Evolutionary conservation across 1,284 basidiomycete genomes (phyloP).

Genomic region (Gomphus bonarii): DNA sequence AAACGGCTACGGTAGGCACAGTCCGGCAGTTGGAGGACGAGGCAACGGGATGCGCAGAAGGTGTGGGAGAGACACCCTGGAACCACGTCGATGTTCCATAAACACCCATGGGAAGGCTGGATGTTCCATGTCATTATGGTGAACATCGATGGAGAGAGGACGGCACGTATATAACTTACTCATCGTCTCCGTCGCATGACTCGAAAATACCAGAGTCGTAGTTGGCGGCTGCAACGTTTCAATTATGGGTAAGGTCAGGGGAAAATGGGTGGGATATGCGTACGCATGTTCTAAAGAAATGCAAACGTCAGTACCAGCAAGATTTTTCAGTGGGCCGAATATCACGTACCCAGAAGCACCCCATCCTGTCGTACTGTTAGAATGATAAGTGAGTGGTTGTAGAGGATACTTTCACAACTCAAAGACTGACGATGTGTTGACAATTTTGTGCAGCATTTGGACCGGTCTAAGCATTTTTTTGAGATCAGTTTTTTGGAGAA

Average conservation of each 20-base stretch:
- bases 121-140: not conserved
- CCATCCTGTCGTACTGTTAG: slow-evolving; percentile 29
- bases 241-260: not conserved
- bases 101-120: slow-evolving; percentile 46
- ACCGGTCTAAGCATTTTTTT: slow-evolving; percentile 21
- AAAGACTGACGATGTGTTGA: slow-evolving; percentile 25
- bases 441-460: slow-evolving; percentile 45
- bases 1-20: slow-evolving; percentile 32
- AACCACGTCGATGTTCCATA: slow-evolving; percentile 50
- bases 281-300: slow-evolving; percentile 26
- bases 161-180: slow-evolving; percentile 15
- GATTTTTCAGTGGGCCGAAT: not conserved
- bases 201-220: slow-evolving; percentile 40
- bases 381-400: slow-evolving; percentile 3
- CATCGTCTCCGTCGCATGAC: slow-evolving; percentile 37
- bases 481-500: not conserved
- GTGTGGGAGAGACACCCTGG: slow-evolving; percentile 44
- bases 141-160: not conserved
- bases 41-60: slow-evolving; percentile 36
- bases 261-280: slow-evolving; percentile 9
- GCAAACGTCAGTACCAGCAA: not conserved
- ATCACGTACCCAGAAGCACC: slow-evolving; percentile 31
- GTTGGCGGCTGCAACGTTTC: slow-evolving; percentile 29
- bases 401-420: slow-evolving; percentile 13
- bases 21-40: slow-evolving; percentile 28